Conservation (phyloP, 2,329 filamentous ascomycete species). For the Macrophomina phaseolina region DNA sequence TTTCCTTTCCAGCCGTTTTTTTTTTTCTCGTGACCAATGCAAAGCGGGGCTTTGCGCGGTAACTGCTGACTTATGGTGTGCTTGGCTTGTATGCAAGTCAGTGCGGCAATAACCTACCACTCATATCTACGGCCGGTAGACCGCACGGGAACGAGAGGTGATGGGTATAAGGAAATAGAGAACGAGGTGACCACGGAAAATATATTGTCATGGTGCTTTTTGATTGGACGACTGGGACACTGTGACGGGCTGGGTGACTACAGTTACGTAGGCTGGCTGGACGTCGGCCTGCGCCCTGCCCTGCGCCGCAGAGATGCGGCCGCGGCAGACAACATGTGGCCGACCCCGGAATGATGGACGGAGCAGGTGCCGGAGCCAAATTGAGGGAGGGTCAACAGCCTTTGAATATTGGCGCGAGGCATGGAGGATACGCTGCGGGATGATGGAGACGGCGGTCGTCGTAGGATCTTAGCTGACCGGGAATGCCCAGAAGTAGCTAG, state of each 20-base stretch:
- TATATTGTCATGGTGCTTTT: not conserved
- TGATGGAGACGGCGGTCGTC: not conserved
- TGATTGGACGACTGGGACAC: not conserved
- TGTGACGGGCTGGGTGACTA: too few relatives aligned
- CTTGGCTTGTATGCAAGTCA: too few relatives aligned
- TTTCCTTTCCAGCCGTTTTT: not conserved
- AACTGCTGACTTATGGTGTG: not conserved
- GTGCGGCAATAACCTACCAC: too few relatives aligned
- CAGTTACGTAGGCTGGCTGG: not conserved
- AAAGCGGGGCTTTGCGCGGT: not conserved
- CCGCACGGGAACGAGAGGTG: not conserved
- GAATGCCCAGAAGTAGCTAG: not conserved
- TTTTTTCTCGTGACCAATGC: not conserved
- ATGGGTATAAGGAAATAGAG: not conserved
- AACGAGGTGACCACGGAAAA: not conserved
- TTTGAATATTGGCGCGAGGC: not conserved
- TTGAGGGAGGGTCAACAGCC: not conserved
- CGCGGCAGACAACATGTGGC: not conserved
- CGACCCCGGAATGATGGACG: conserved; percentile 26
- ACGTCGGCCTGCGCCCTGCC: not conserved
- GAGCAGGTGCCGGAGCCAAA: conserved; percentile 8
- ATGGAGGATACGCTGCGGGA: not conserved
- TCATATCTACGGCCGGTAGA: not conserved
- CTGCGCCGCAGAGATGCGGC: not conserved
- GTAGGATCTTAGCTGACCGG: not conserved